A percentile compares a stretch with the other conserved stretches of the same genome.
These are phyloP conservation scores for Suillus occidentalis DNA, from an alignment of 768 basidiomycete genomes.

Conservation along the genomic window DNA sequence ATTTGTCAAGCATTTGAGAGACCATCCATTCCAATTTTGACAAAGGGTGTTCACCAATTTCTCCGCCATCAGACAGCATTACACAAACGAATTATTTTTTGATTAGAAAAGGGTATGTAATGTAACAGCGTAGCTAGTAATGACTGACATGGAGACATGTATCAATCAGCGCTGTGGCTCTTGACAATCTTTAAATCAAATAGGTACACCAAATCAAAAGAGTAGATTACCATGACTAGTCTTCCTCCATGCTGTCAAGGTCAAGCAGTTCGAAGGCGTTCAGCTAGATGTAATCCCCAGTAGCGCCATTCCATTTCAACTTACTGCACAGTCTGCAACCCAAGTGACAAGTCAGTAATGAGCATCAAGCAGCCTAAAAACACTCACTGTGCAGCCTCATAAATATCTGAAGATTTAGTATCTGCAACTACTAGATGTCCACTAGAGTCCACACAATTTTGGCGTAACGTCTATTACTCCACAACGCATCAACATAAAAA, in stretches of 20 bases:
- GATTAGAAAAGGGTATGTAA: constrained; percentile 1
- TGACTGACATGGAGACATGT: background rate
- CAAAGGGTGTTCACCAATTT: background rate
- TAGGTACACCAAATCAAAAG: background rate
- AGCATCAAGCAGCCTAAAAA: too few relatives aligned
- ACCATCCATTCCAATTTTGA: background rate
- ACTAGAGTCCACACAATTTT: too few relatives aligned
- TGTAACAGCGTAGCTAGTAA: background rate
- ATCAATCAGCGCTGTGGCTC: background rate
- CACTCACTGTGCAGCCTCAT: too few relatives aligned
- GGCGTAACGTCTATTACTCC: too few relatives aligned
- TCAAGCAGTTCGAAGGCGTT: background rate
- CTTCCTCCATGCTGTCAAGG: too few relatives aligned
- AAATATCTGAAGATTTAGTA: too few relatives aligned
- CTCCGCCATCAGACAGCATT: background rate
- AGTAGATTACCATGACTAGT: too few relatives aligned
- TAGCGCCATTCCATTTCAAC: background rate
- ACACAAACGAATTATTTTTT: background rate
- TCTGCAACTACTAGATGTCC: too few relatives aligned
- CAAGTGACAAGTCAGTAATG: too few relatives aligned
- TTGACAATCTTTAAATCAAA: background rate
- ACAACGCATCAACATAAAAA: too few relatives aligned
- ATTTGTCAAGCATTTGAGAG: background rate
- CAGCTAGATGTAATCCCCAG: background rate
- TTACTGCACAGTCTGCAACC: too few relatives aligned